These are phyloP conservation scores for Rhamnella rubrinervis DNA, from an alignment of 331 rosid species.

Conservation along the genomic window DNA sequence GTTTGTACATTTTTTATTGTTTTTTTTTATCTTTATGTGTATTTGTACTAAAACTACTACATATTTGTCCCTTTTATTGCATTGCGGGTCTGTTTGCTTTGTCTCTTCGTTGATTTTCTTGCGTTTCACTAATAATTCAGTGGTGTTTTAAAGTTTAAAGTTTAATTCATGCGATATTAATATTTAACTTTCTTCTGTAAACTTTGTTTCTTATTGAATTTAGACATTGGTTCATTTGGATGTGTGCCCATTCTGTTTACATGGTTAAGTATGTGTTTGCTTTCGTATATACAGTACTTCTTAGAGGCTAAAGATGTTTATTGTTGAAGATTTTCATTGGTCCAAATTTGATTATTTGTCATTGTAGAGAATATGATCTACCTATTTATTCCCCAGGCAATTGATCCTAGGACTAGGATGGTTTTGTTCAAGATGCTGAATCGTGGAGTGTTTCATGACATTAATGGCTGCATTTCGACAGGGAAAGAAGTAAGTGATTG, in stretches of 20 bases:
- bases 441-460: constrained; percentile 77
- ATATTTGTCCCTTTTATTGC: neutral
- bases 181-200: too few species aligned
- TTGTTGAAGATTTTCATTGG: neutral
- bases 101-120: too few species aligned
- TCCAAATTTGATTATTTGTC: neutral
- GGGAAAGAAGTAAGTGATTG: constrained; percentile 75
- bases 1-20: neutral
- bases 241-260: neutral
- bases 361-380: neutral
- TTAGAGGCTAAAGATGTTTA: neutral
- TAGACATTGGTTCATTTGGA: neutral
- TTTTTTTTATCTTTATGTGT: neutral
- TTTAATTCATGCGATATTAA: too few species aligned
- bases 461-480: constrained; percentile 96
- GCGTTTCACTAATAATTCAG: too few species aligned
- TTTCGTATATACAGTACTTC: neutral
- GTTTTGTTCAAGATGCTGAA: constrained; percentile 88
- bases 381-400: constrained; percentile 51
- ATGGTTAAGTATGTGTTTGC: neutral
- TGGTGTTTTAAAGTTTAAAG: too few species aligned
- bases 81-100: neutral
- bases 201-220: too few species aligned
- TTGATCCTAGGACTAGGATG: constrained; percentile 97
- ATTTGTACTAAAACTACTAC: too few species aligned